Evolutionary conservation across 768 basidiomycete species (phyloP).

Genomic region (Dioszegia aurantiaca): DNA sequence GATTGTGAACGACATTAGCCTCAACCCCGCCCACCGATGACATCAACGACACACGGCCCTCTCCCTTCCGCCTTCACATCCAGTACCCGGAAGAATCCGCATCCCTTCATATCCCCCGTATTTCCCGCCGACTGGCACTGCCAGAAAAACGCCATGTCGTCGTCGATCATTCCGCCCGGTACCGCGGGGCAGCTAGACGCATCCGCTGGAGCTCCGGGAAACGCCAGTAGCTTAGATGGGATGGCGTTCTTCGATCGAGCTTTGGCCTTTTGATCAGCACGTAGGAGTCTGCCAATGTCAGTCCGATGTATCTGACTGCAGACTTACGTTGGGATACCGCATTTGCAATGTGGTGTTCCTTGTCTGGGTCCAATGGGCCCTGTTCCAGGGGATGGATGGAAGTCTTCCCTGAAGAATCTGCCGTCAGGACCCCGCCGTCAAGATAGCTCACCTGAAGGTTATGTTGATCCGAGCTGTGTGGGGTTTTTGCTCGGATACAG

Average conservation of each 20-base stretch:
- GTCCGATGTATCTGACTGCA: background rate
- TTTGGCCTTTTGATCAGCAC: conserved; percentile 52
- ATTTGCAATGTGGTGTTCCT: conserved; percentile 49
- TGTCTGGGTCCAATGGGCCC: conserved; percentile 29
- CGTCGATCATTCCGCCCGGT: conserved; percentile 19
- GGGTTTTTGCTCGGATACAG: conserved; percentile 28
- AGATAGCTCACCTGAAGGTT: conserved; percentile 43
- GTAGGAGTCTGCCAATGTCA: conserved; percentile 37
- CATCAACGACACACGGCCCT: conserved; percentile 44
- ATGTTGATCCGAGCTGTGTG: conserved; percentile 49
- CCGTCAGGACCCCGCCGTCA: background rate
- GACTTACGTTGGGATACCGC: conserved; percentile 50
- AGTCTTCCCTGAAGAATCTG: conserved; percentile 39
- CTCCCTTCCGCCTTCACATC: conserved; percentile 46
- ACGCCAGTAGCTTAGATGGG: conserved; percentile 3
- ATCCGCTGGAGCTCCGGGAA: background rate
- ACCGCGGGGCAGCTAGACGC: too few species aligned
- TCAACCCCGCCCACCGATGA: background rate
- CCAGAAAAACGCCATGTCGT: conserved; percentile 50
- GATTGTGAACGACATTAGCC: background rate
- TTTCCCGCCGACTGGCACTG: conserved; percentile 46
- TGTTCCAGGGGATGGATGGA: conserved; percentile 35
- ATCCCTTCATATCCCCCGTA: conserved; percentile 50
- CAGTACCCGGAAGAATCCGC: conserved; percentile 50
- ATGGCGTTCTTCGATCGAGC: conserved; percentile 23